Evolutionary conservation across 768 basidiomycete species (phyloP).

Genomic region (Rhodotorula graminis): DNA sequence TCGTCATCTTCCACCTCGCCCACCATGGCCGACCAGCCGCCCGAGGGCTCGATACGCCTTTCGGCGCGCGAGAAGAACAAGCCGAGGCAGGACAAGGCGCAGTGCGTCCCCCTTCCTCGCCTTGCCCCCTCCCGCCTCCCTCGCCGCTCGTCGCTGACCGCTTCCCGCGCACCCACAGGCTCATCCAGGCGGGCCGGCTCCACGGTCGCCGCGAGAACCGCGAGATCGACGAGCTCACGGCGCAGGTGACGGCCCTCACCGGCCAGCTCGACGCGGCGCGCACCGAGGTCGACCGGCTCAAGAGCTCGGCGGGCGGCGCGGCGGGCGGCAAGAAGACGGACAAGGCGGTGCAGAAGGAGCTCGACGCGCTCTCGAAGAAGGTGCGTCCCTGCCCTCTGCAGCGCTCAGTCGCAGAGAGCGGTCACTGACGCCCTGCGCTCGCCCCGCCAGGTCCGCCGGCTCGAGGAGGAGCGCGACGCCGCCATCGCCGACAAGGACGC

Average conservation of each 20-base stretch:
- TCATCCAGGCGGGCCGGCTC: background rate
- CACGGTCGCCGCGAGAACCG: background rate
- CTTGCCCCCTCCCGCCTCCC: background rate
- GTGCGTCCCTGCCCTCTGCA: background rate
- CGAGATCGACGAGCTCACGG: background rate
- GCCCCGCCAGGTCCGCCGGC: background rate
- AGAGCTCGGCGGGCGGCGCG: background rate
- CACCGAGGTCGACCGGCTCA: background rate
- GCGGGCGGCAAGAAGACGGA: background rate
- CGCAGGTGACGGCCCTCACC: background rate
- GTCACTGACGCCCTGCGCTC: too few species aligned
- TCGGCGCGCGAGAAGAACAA: background rate
- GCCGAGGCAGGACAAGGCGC: background rate
- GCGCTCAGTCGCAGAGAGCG: too few species aligned
- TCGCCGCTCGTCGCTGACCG: too few species aligned
- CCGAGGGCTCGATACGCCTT: too few species aligned
- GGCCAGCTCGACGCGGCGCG: background rate
- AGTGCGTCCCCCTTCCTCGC: background rate
- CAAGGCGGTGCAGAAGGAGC: background rate
- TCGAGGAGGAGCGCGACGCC: constrained; percentile 7
- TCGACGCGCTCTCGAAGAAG: background rate
- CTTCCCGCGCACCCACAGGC: background rate
- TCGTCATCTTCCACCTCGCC: background rate
- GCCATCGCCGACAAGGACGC: background rate
- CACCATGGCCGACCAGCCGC: background rate